Conservation (phyloP, 495 filamentous ascomycete genomes). For the Aspergillus asperescens region DNA sequence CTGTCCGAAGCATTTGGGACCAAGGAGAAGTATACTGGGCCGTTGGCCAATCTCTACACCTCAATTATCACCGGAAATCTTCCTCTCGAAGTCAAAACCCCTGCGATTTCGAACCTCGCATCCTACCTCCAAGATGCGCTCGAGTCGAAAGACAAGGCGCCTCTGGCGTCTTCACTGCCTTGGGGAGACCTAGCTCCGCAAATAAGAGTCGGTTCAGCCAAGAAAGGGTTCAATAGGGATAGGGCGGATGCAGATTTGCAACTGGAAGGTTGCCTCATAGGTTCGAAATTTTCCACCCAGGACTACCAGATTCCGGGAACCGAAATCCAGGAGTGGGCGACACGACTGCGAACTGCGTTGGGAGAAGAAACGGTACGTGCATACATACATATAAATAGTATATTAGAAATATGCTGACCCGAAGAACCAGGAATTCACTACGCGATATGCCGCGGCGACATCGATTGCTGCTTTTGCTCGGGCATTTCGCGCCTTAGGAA, state of each 20-base stretch:
- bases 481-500: slow-evolving; percentile 21
- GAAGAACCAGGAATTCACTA: slow-evolving; percentile 55
- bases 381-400: neutral
- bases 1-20: slow-evolving; percentile 24
- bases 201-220: slow-evolving; percentile 23
- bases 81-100: slow-evolving; percentile 28
- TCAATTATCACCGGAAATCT: slow-evolving; percentile 28
- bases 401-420: neutral
- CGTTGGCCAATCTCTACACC: slow-evolving; percentile 27
- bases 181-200: slow-evolving; percentile 23
- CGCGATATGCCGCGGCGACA: slow-evolving; percentile 52
- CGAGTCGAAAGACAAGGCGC: slow-evolving; percentile 10
- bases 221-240: slow-evolving; percentile 37
- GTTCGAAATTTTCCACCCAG: slow-evolving; percentile 43
- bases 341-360: slow-evolving; percentile 35
- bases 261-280: slow-evolving; percentile 53
- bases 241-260: slow-evolving; percentile 40
- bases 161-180: slow-evolving; percentile 20
- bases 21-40: slow-evolving; percentile 20
- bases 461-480: slow-evolving; percentile 35
- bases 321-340: slow-evolving; percentile 28
- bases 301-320: slow-evolving; percentile 12
- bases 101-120: slow-evolving; percentile 34
- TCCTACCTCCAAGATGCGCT: slow-evolving; percentile 28
- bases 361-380: slow-evolving; percentile 41